phyloP scores from a whole-genome alignment of 306 rosid species.

The Amphicarpaea edgeworthii region DNA sequence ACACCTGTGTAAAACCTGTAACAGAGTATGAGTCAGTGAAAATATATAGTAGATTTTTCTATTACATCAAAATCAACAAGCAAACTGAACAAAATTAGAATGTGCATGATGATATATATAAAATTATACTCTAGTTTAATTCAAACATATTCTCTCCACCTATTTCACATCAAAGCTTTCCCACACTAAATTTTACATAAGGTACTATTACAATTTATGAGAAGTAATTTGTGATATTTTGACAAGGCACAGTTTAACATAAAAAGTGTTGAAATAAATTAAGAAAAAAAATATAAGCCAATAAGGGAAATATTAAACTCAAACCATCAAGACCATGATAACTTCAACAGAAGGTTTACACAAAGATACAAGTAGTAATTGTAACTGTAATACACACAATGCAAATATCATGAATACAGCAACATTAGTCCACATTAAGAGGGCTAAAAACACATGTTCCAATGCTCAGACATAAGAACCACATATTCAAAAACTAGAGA shows the following conservation, averaged over 20 bases:
- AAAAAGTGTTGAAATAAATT: conserved; percentile 3
- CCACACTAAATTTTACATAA: conserved; percentile 4
- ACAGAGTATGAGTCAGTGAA: conserved; percentile 31
- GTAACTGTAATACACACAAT: neutral
- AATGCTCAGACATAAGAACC: neutral
- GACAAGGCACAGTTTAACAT: neutral
- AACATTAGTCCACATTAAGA: conserved; percentile 25
- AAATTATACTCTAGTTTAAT: conserved; percentile 15
- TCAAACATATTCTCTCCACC: conserved; percentile 27
- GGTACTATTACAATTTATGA: conserved; percentile 8
- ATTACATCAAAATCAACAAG: conserved; percentile 19
- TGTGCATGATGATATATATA: conserved; percentile 19
- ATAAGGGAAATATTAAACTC: conserved; percentile 13
- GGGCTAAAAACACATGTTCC: conserved; percentile 12
- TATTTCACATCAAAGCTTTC: conserved; percentile 15
- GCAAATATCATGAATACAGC: conserved; percentile 21
- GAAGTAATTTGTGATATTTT: conserved; percentile 14
- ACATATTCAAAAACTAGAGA: conserved; percentile 10
- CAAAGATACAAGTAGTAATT: conserved; percentile 9
- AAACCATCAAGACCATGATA: conserved; percentile 14
- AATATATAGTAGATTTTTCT: neutral
- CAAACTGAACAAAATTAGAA: conserved; percentile 25
- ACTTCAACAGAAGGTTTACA: conserved; percentile 23
- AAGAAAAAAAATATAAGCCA: neutral
- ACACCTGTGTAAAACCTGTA: conserved; percentile 86